These are phyloP conservation scores for Odontarrhena argentea DNA, from an alignment of 345 rosid species.

Conservation along the genomic window DNA sequence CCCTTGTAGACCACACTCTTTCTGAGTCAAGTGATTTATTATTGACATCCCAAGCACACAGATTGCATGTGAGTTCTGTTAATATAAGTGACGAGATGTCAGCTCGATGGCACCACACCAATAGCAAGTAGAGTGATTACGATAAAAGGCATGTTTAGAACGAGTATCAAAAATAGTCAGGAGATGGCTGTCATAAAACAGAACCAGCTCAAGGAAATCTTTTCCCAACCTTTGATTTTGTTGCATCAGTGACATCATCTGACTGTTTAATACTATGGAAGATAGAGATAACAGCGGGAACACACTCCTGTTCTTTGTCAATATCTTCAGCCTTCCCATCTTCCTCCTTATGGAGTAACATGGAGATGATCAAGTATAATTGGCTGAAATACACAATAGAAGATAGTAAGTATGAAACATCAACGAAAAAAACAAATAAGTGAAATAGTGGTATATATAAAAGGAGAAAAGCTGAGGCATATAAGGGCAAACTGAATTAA, in stretches of 20 bases:
- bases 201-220: conserved; percentile 24
- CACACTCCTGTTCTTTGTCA: conserved; percentile 60
- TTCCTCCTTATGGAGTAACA: conserved; percentile 80
- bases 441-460: background rate
- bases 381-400: conserved; percentile 55
- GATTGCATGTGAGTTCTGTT: conserved; percentile 87
- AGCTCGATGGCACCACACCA: conserved; percentile 27
- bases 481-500: background rate
- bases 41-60: conserved; percentile 87
- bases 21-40: conserved; percentile 55
- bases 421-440: background rate
- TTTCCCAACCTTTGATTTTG: conserved; percentile 74
- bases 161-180: conserved; percentile 11
- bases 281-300: conserved; percentile 53
- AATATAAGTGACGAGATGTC: conserved; percentile 36
- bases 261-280: conserved; percentile 68
- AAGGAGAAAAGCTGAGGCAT: conserved; percentile 19
- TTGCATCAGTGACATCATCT: conserved; percentile 69
- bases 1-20: conserved; percentile 52
- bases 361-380: conserved; percentile 62
- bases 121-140: conserved; percentile 8
- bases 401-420: conserved; percentile 13
- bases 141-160: conserved; percentile 9
- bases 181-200: conserved; percentile 7
- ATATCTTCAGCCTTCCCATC: conserved; percentile 69